These are phyloP conservation scores for Westerdykella aurantiaca DNA, from an alignment of 2,329 filamentous ascomycete genomes.

Conservation along the genomic window DNA sequence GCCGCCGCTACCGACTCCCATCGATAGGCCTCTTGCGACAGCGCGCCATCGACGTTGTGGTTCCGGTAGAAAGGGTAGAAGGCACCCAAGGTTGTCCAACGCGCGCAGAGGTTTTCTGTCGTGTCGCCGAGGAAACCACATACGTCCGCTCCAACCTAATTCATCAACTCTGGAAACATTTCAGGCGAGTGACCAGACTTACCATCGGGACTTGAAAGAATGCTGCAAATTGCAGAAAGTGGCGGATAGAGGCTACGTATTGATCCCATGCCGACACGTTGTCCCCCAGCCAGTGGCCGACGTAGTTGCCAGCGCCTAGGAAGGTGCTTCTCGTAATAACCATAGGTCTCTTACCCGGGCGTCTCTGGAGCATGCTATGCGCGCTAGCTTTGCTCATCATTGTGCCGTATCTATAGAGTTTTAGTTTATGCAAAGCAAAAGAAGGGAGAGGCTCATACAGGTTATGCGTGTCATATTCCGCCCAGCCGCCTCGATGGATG, in stretches of 20 bases:
- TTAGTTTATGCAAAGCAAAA: conserved; percentile 48
- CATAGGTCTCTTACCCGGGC: conserved; percentile 59
- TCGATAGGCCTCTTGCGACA: conserved; percentile 47
- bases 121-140: conserved; percentile 67
- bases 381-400: conserved; percentile 66
- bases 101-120: conserved; percentile 63
- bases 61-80: conserved; percentile 71
- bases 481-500: conserved; percentile 59
- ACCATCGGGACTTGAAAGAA: conserved; percentile 45
- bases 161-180: background rate
- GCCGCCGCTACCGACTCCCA: conserved; percentile 60
- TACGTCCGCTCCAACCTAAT: conserved; percentile 56
- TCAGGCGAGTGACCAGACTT: background rate
- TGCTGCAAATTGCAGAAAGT: conserved; percentile 42
- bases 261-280: conserved; percentile 42
- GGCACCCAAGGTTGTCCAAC: conserved; percentile 66
- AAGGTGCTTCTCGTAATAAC: conserved; percentile 75
- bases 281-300: conserved; percentile 57
- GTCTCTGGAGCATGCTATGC: conserved; percentile 63
- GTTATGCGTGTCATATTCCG: conserved; percentile 71
- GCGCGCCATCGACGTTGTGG: conserved; percentile 62
- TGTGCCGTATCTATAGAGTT: conserved; percentile 51
- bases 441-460: conserved; percentile 57
- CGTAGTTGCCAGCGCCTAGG: conserved; percentile 59
- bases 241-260: conserved; percentile 38